Conservation (phyloP, 2,329 filamentous ascomycete genomes). For the Diplodia corticola region DNA sequence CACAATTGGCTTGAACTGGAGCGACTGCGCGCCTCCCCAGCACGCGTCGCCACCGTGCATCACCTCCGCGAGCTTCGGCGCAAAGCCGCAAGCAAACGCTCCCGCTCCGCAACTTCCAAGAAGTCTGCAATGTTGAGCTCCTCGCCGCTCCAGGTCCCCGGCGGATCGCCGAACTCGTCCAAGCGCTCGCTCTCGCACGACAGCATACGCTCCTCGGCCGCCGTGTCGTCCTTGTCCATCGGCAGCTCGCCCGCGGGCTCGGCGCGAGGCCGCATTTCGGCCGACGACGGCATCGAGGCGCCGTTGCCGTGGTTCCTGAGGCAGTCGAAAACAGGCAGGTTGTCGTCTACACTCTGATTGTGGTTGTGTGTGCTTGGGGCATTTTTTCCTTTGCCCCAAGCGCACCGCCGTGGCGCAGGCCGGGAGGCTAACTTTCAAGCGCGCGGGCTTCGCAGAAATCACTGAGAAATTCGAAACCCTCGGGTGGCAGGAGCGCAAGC, state of each 20-base stretch:
- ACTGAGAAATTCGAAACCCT: conserved; percentile 62
- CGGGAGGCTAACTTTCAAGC: conserved; percentile 20
- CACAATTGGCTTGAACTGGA: neutral
- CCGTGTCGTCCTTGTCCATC: conserved; percentile 30
- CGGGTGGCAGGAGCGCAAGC: conserved; percentile 60
- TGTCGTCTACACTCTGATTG: conserved; percentile 33
- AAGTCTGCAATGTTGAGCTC: conserved; percentile 29
- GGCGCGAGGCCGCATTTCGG: conserved; percentile 26
- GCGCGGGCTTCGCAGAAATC: conserved; percentile 51
- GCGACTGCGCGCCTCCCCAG: conserved; percentile 6
- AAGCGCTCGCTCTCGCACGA: conserved; percentile 44
- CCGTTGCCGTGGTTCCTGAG: conserved; percentile 48
- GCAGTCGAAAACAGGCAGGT: conserved; percentile 51
- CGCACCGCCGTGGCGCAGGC: neutral
- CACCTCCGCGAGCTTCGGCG: conserved; percentile 24
- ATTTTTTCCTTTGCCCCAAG: neutral
- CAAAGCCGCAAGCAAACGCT: conserved; percentile 33
- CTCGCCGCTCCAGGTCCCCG: conserved; percentile 28
- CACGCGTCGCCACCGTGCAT: conserved; percentile 22
- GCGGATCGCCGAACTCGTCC: conserved; percentile 33
- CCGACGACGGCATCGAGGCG: conserved; percentile 2
- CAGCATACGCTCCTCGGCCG: conserved; percentile 36
- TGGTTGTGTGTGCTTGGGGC: neutral
- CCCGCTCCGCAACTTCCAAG: conserved; percentile 30
- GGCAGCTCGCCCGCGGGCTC: conserved; percentile 29